phyloP scores from a whole-genome alignment of 805 yeast species.

The Metschnikowia corniflorae region DNA sequence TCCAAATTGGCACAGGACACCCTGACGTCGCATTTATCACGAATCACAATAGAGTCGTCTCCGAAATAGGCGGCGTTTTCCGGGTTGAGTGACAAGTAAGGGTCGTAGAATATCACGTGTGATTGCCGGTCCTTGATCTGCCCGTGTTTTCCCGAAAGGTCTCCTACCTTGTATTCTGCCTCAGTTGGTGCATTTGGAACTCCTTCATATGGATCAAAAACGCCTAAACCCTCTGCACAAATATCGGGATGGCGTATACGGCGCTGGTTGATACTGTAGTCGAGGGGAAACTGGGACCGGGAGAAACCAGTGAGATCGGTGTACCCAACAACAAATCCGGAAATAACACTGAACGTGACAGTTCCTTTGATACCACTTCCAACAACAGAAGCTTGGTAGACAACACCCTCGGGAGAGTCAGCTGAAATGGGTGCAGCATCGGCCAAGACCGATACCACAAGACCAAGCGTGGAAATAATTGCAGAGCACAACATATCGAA shows the following conservation, averaged over 20 bases:
- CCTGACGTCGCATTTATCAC: too few species aligned
- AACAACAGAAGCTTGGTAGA: neutral
- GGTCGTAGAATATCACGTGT: too few species aligned
- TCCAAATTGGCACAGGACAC: too few species aligned
- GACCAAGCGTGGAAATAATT: neutral
- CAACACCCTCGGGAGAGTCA: neutral
- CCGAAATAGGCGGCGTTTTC: too few species aligned
- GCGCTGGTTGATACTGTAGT: neutral
- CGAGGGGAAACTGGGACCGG: neutral
- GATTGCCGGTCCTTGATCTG: too few species aligned
- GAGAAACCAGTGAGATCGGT: neutral
- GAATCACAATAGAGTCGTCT: too few species aligned
- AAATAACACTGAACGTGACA: too few species aligned
- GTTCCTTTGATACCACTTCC: neutral
- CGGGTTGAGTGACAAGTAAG: too few species aligned
- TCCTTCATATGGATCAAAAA: constrained; percentile 6
- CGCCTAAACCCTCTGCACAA: neutral
- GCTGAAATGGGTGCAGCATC: neutral
- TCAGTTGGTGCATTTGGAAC: neutral
- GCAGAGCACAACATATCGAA: neutral
- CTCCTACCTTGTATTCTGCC: constrained; percentile 5
- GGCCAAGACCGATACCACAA: neutral
- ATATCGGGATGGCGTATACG: neutral
- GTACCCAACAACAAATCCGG: neutral
- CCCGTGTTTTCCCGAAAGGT: constrained; percentile 8